Evolutionary conservation across 805 yeast species (phyloP).

Genomic region (Cyberlindnera subsufficiens): DNA sequence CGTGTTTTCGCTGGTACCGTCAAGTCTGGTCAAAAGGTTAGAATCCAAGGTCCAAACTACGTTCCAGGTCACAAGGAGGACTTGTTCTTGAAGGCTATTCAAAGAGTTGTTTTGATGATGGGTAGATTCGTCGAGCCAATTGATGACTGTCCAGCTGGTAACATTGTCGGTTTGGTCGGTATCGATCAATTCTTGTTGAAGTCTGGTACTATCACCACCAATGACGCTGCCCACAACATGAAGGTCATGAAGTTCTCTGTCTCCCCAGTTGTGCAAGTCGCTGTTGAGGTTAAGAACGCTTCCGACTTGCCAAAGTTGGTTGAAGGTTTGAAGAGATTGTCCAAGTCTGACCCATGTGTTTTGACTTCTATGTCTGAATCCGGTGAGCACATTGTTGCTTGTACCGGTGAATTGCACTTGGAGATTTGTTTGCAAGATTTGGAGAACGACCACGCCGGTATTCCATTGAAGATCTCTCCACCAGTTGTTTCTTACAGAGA

Average conservation of each 20-base stretch:
- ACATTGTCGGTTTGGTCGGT: constrained; percentile 99
- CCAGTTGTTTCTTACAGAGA: constrained; percentile 99
- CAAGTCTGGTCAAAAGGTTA: constrained; percentile 96
- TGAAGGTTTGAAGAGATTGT: constrained; percentile 99
- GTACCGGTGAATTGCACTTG: constrained; percentile 99
- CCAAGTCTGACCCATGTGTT: constrained; percentile 99
- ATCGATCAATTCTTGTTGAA: constrained; percentile 98
- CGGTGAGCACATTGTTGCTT: constrained; percentile 99
- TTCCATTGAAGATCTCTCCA: constrained; percentile 95
- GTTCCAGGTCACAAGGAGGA: constrained; percentile 98
- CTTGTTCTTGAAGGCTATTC: constrained; percentile 92
- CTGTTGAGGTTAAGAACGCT: constrained; percentile 99
- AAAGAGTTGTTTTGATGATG: constrained; percentile 99
- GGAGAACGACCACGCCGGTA: constrained; percentile 99
- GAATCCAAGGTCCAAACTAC: constrained; percentile 99
- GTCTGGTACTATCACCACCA: constrained; percentile 98
- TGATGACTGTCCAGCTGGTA: constrained; percentile 99
- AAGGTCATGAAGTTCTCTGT: constrained; percentile 99
- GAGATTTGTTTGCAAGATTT: constrained; percentile 95
- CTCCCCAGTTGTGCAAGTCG: constrained; percentile 99
- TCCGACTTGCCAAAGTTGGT: constrained; percentile 98
- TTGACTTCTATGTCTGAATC: constrained; percentile 79
- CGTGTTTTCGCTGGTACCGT: constrained; percentile 99
- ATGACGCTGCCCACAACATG: constrained; percentile 97
- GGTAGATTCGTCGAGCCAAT: constrained; percentile 97